Percentiles rank a stretch among this genome's conserved stretches.
Evolutionary conservation across 345 rosid genomes (phyloP).

Genomic region (Eutrema heterophyllum): DNA sequence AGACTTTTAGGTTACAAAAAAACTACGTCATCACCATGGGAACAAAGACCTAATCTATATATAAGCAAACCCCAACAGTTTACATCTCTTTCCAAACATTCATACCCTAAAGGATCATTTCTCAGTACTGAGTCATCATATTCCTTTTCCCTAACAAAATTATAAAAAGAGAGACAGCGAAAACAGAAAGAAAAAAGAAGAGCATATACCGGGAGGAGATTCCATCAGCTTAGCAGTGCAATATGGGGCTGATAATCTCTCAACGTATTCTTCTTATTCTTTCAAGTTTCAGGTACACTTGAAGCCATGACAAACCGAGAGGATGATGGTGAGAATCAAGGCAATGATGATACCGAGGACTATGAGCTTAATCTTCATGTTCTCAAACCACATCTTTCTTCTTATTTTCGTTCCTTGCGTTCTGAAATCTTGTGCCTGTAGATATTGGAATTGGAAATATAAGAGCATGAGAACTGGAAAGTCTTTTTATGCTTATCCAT

Average conservation of each 20-base stretch:
- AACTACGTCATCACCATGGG: neutral
- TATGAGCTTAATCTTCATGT: slow-evolving; percentile 77
- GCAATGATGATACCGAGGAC: slow-evolving; percentile 54
- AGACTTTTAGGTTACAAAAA: neutral
- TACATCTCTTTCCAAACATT: slow-evolving; percentile 1
- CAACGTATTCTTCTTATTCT: neutral
- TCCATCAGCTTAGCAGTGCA: neutral
- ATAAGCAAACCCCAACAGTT: slow-evolving; percentile 4
- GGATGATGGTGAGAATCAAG: slow-evolving; percentile 55
- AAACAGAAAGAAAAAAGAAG: neutral
- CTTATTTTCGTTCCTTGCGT: slow-evolving; percentile 62
- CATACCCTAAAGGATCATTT: slow-evolving; percentile 1
- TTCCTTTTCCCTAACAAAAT: slow-evolving; percentile 6
- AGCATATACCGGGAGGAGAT: neutral
- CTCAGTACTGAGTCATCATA: neutral
- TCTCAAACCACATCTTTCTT: slow-evolving; percentile 76
- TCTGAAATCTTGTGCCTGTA: slow-evolving; percentile 75
- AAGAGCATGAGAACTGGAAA: neutral
- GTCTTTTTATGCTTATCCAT: neutral
- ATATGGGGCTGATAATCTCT: neutral
- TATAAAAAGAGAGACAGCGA: neutral
- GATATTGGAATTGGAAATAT: neutral
- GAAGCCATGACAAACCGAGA: slow-evolving; percentile 56
- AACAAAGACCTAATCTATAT: slow-evolving; percentile 3
- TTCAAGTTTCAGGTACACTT: slow-evolving; percentile 35